Percentiles rank a stretch among this genome's conserved stretches.
Evolutionary conservation across 495 filamentous ascomycete species (phyloP).

Genomic region (Xanthoparmelia taractica): DNA sequence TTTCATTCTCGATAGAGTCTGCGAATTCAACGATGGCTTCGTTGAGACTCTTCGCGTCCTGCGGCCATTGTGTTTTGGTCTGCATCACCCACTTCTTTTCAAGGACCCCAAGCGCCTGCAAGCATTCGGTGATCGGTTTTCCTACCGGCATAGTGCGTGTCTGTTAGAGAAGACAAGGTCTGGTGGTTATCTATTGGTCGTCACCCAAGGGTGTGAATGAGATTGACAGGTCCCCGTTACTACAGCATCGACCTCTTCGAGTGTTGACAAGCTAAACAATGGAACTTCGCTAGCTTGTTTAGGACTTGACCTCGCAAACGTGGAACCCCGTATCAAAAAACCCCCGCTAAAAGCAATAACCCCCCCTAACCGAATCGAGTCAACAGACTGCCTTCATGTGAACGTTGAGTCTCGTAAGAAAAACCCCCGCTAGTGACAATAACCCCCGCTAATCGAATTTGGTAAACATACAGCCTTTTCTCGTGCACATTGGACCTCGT

Average conservation of each 20-base stretch:
- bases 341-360: no score
- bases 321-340: no score
- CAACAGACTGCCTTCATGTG: no score
- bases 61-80: neutral
- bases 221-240: no score
- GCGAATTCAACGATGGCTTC: neutral
- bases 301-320: neutral
- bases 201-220: neutral
- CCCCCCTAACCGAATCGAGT: no score
- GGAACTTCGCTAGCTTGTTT: neutral
- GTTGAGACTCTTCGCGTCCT: neutral
- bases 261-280: no score
- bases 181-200: neutral
- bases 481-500: neutral
- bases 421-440: no score
- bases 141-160: neutral
- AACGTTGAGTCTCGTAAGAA: no score
- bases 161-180: neutral
- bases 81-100: neutral
- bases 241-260: no score
- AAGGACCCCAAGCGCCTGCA: neutral
- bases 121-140: neutral
- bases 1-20: neutral
- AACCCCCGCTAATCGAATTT: no score
- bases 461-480: no score